phyloP scores from a whole-genome alignment of 2,329 filamentous ascomycete species.

The Stagonosporopsis tanaceti region DNA sequence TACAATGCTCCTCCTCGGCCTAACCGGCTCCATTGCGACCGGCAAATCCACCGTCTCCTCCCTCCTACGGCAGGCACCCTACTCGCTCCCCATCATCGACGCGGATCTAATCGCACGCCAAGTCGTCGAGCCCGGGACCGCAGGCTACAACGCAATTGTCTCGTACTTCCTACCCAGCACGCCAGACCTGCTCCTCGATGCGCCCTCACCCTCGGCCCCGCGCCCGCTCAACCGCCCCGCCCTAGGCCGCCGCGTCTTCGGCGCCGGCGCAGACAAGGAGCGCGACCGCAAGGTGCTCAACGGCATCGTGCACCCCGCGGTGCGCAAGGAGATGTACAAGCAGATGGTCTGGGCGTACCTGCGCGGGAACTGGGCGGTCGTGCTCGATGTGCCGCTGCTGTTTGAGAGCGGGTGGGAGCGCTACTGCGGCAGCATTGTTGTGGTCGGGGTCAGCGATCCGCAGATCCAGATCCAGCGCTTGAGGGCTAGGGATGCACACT shows the following conservation, averaged over 20 bases:
- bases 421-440: conserved; percentile 83
- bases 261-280: conserved; percentile 72
- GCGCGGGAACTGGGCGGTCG: conserved; percentile 82
- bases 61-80: conserved; percentile 79
- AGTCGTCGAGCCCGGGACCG: conserved; percentile 91
- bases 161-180: conserved; percentile 81
- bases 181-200: conserved; percentile 77
- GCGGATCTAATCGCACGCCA: conserved; percentile 91
- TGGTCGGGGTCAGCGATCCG: conserved; percentile 84
- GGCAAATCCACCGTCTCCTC: conserved; percentile 96
- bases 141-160: conserved; percentile 84
- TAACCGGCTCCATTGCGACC: conserved; percentile 96
- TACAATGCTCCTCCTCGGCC: conserved; percentile 88
- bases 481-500: conserved; percentile 75
- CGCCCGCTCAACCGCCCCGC: conserved; percentile 84
- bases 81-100: conserved; percentile 90
- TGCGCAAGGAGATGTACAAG: conserved; percentile 82
- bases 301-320: conserved; percentile 89
- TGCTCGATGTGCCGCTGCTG: conserved; percentile 89
- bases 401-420: conserved; percentile 89
- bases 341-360: conserved; percentile 77
- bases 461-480: conserved; percentile 83
- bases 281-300: conserved; percentile 82
- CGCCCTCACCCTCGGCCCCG: conserved; percentile 61
- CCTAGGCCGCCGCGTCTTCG: conserved; percentile 86